Evolutionary conservation across 169 alveolate species (phyloP), one percentile per base, ranked within the genome.

Genomic region (Babesia bigemina): DNA sequence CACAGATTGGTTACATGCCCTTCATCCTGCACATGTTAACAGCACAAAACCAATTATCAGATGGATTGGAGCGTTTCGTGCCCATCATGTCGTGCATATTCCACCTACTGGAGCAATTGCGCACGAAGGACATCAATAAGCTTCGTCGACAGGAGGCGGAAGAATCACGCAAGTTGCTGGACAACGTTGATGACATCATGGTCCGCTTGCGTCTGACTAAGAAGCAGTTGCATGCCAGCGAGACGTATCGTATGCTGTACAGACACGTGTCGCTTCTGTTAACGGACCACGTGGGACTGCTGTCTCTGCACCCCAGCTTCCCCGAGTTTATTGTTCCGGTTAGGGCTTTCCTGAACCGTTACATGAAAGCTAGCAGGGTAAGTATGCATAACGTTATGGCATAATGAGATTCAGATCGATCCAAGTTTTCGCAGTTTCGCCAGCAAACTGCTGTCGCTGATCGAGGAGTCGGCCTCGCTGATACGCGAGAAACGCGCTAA

Each of bases 231-330:
- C 70, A 76, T 24, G 57, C 79, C 28, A 36, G 70, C 45, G 75
- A 70, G 45, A 63, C 75, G 28, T 67, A 59, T 39, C 39, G 50
- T 29, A 49, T 39, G 63, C 69, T 79, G 22, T 79, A 79, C 53
- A 33, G 66, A 29, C 75, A 79, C 44, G 71, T 79, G 14, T 84
- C 21, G 28, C 56, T 79, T 9, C 75, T 79, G 45, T 47, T 79
- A 17, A 50, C 74, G 6, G 87, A 79, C 52, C 88, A 81, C 44
- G 52, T 81, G 39, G 84, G 85, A 21, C 56, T 81, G 21, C 28
- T 81, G 11, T 60, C 88, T 13, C 78, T 72, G 26, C 77, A 81
- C 56, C 88, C 88, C 45, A 72, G 85, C 60, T 81, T 81, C 79
- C 88, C 88, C 21, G 88, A 81, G 52, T 72, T 72, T 26, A 63